These are phyloP conservation scores for Dryas drummondii DNA, from an alignment of 306 rosid genomes.

Conservation along the genomic window DNA sequence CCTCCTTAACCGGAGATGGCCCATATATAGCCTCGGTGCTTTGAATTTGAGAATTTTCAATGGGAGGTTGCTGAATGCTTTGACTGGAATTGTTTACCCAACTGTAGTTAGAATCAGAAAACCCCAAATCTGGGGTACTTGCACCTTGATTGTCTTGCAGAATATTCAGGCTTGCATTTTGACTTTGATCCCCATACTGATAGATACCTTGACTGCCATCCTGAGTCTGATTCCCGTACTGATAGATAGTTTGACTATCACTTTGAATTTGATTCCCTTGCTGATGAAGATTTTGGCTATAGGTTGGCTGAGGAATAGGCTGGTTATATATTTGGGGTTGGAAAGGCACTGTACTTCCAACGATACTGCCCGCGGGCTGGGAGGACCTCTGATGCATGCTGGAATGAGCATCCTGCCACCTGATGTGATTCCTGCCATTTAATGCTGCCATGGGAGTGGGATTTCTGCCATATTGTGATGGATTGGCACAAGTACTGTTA, in stretches of 20 bases:
- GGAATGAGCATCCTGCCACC: constrained; percentile 20
- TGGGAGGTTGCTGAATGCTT: constrained; percentile 29
- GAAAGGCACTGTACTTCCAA: constrained; percentile 29
- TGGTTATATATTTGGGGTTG: constrained; percentile 28
- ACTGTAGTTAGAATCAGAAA: constrained; percentile 27
- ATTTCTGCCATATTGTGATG: constrained; percentile 21
- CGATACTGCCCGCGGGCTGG: constrained; percentile 24
- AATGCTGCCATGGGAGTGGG: constrained; percentile 26
- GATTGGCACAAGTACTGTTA: constrained; percentile 25
- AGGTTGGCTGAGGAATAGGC: constrained; percentile 27
- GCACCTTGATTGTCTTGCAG: constrained; percentile 29
- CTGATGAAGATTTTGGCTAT: constrained; percentile 22
- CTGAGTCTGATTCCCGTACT: constrained; percentile 29
- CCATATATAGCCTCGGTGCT: constrained; percentile 26
- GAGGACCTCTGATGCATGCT: constrained; percentile 22
- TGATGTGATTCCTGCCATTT: constrained; percentile 20
- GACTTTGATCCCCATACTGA: constrained; percentile 37
- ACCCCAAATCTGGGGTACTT: constrained; percentile 14
- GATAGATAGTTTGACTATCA: constrained; percentile 24
- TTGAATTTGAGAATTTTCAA: constrained; percentile 28
- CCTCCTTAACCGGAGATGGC: constrained; percentile 26
- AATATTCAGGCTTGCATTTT: constrained; percentile 19
- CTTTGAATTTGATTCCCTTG: constrained; percentile 34
- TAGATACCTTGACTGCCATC: constrained; percentile 13
- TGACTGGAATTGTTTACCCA: constrained; percentile 38